Evolutionary conservation across 495 filamentous ascomycete species (phyloP).

Genomic region (Bathelium albidoporum): DNA sequence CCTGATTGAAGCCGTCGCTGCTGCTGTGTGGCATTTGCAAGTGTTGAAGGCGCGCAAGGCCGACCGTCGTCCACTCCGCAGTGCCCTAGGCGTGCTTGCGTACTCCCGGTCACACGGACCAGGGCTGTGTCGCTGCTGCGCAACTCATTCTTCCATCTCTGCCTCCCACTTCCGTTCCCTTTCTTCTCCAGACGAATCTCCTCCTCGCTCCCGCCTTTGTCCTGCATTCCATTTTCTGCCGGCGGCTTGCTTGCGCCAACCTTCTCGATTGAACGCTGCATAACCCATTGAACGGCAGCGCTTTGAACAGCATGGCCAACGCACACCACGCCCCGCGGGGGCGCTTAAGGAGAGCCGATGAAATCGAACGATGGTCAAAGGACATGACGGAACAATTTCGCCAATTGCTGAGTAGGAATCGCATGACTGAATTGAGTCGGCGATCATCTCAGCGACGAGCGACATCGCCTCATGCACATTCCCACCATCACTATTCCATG

Average conservation of each 20-base stretch:
- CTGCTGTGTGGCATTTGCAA: neutral
- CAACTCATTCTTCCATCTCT: neutral
- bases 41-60: neutral
- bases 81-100: neutral
- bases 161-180: neutral
- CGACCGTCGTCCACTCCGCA: neutral
- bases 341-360: slow-evolving; percentile 16
- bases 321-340: neutral
- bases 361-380: slow-evolving; percentile 20
- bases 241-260: neutral
- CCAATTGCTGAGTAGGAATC: slow-evolving; percentile 62
- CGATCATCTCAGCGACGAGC: slow-evolving; percentile 38
- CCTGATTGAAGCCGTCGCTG: neutral
- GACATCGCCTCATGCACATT: slow-evolving; percentile 42
- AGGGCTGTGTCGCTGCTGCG: slow-evolving; percentile 5
- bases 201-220: neutral
- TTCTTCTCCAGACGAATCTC: neutral
- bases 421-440: slow-evolving; percentile 64
- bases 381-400: slow-evolving; percentile 60
- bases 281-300: neutral
- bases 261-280: too few relatives aligned
- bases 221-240: neutral
- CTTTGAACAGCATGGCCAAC: slow-evolving; percentile 2
- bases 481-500: slow-evolving; percentile 30
- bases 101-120: slow-evolving; percentile 3